Base-by-base conservation (phyloP, 257 asterid genomes). In the Schizonepeta tenuifolia region DNA sequence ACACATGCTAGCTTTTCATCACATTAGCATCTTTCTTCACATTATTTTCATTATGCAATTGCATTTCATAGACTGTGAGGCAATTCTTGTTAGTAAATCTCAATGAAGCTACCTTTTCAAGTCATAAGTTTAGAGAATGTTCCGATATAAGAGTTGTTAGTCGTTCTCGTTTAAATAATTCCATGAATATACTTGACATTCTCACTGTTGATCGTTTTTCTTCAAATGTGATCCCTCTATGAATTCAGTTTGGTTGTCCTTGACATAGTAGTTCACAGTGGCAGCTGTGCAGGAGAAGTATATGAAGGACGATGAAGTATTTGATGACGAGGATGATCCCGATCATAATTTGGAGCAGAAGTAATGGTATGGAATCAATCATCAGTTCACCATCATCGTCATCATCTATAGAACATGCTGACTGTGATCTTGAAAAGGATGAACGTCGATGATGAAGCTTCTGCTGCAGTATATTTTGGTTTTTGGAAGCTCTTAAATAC, bases 211-310 rank as follows among this genome's bases (percentile, higher is more conserved):
- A 26, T 31, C 14, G 31, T 3, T 44, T 56, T 5, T 33, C 59
- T 12, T 46, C 9, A 12, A 61, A 35, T 53, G 20, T 59, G 49
- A 46, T 31, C 20, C 15, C 15, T 38, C 9, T 22, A 26, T 40
- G 61, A 66, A 46, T 75, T 66, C 17, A 53, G 21, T 0, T 55
- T 75, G 65, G 38, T 76, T 81, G 78, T 74, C 84, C 96, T 88
- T 89, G 71, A 91, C 95, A n/a, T 35, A 41, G 74, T 58, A 43
- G 68, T 67, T 81, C 82, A 95, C 98, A 82, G 96, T 92, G 80
- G 98, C 98, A 69, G 95, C 96, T 24, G 98, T 95, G 82, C 99
- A 95, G 84, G 99, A 95, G 93, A 95, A 88, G 81, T 88, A 95
- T 91, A 87, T 88, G 80, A 95, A 90, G 79, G 99, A 92, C 22